Base-by-base conservation (phyloP, 2,329 filamentous ascomycete species). In the Arthrobotrys pseudoclavata region DNA sequence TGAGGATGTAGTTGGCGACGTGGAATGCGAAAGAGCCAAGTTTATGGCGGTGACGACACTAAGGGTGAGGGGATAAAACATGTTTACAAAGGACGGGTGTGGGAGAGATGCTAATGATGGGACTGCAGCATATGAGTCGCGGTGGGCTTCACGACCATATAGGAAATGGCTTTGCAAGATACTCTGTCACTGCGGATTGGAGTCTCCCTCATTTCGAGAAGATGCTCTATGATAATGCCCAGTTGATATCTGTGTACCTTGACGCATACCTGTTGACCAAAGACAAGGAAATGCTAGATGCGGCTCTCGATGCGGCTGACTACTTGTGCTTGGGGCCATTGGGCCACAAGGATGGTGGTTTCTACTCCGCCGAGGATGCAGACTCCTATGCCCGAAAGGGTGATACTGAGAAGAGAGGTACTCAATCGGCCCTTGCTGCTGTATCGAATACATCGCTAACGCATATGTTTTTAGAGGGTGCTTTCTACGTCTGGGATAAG, bases 191-290 rank as follows among this genome's bases (percentile, higher is more conserved):
- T 0, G 86, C 90, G 13, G 92, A 98, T 84, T 99, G 96, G 96
- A 92, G 91, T 79, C 86, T 98, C 55, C 96, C 96, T 10, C 94
- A 97, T 83, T 99, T 98, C 81, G 96, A 99, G 85, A 98, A 98
- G 86, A 94, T 98, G 88, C 88, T 97, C 9, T 94, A 93, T 68
- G 96, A 98, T 82, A 97, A 99, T 82, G 91, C 92, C 0, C 91
- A 97, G 80, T 87, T 98, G 0, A 85, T 99, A 1, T 88, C 91
- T 24, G 87, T 96, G 5, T 98, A 96, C 81, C 87, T 97, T 5
- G 94, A 97, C 81, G 94, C 92, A 0, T 98, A 94, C 86, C 87
- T 93, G 13, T 84, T 90, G 26, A 89, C 88, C 0, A 87, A 87
- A 61, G 87, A 91, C 10, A 87, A 88, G 3, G 92, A 97, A 81